phyloP scores from a whole-genome alignment of 2,329 filamentous ascomycete genomes.

The Neofusicoccum laricinum region DNA sequence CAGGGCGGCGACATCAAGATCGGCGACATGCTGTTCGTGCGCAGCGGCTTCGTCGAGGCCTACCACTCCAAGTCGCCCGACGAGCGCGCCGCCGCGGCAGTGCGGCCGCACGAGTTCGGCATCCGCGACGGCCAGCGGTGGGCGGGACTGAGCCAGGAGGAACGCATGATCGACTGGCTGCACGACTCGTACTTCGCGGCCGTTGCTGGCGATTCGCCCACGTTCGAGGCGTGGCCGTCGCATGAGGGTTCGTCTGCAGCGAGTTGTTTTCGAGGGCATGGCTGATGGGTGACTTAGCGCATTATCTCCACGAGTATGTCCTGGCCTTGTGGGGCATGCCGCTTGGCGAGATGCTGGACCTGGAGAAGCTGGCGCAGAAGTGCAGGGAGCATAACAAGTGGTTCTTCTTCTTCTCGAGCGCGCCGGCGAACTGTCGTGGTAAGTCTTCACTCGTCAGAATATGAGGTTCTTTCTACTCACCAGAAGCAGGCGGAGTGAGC shows the following conservation, averaged over 20 bases:
- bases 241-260: slow-evolving; percentile 32
- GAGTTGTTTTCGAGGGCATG: not conserved
- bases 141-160: slow-evolving; percentile 52
- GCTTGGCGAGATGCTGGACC: slow-evolving; percentile 37
- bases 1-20: slow-evolving; percentile 55
- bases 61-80: slow-evolving; percentile 47
- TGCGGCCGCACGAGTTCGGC: slow-evolving; percentile 44
- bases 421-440: slow-evolving; percentile 58
- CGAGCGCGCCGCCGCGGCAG: slow-evolving; percentile 35
- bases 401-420: slow-evolving; percentile 61
- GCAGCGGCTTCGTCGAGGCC: slow-evolving; percentile 61
- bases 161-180: slow-evolving; percentile 61
- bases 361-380: slow-evolving; percentile 52
- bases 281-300: slow-evolving; percentile 19
- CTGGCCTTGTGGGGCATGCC: slow-evolving; percentile 42
- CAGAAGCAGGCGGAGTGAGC: slow-evolving; percentile 36
- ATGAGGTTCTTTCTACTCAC: not conserved
- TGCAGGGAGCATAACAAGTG: slow-evolving; percentile 57
- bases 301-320: slow-evolving; percentile 37
- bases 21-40: slow-evolving; percentile 46
- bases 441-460: slow-evolving; percentile 9
- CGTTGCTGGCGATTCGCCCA: slow-evolving; percentile 61
- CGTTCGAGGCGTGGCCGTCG: slow-evolving; percentile 64
- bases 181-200: slow-evolving; percentile 68
- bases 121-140: slow-evolving; percentile 42